A percentile compares a stretch with the other conserved stretches of the same genome.
These are phyloP conservation scores for Populus tremula DNA, from an alignment of 345 rosid genomes.

Conservation along the genomic window DNA sequence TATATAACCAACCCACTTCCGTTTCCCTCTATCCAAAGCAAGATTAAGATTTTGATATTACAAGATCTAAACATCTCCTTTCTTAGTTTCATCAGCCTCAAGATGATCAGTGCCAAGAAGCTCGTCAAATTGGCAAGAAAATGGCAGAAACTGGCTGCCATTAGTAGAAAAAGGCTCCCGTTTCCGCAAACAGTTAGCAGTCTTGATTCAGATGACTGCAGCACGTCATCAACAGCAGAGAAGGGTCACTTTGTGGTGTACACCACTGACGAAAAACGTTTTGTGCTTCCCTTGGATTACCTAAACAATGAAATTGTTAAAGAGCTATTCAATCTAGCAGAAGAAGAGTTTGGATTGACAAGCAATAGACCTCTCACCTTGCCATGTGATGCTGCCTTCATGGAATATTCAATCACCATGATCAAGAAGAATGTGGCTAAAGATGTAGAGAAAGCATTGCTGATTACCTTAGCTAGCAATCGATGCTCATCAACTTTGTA, in stretches of 20 bases:
- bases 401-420: slow-evolving; percentile 9
- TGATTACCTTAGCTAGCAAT: background rate
- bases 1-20: background rate
- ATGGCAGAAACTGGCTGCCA: slow-evolving; percentile 1
- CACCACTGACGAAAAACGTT: slow-evolving; percentile 8
- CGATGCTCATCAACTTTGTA: background rate
- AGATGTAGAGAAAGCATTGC: slow-evolving; percentile 8
- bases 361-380: slow-evolving; percentile 13
- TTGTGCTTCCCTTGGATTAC: slow-evolving; percentile 7
- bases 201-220: background rate
- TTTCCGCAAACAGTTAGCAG: background rate
- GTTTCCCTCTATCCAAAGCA: background rate
- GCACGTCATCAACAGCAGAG: background rate
- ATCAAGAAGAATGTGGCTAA: background rate
- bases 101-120: slow-evolving; percentile 1
- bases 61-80: background rate
- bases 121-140: slow-evolving; percentile 1
- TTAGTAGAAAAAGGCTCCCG: background rate
- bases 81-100: background rate
- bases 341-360: slow-evolving; percentile 15
- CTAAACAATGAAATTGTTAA: slow-evolving; percentile 8
- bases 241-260: slow-evolving; percentile 23
- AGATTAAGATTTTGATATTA: background rate
- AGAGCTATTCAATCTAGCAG: slow-evolving; percentile 16
- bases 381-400: slow-evolving; percentile 15